Conservation (phyloP, 1,284 basidiomycete genomes). For the Papiliotrema nemorosa region DNA sequence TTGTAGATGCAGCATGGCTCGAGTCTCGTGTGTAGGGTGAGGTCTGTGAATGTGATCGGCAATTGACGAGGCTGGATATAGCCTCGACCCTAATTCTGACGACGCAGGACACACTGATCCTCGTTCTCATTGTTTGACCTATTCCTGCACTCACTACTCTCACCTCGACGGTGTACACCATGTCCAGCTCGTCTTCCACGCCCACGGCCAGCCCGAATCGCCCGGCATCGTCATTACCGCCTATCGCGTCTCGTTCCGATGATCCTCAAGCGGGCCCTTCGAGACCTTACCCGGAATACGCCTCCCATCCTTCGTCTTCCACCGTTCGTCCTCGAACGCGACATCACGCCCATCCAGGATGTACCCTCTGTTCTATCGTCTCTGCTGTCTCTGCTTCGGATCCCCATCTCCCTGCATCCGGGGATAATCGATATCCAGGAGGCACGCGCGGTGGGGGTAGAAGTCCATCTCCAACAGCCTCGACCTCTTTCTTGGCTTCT, state of each 20-base stretch:
- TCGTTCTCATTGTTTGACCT: neutral
- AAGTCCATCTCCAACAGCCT: neutral
- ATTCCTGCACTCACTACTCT: neutral
- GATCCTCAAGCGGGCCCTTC: neutral
- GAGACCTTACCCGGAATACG: neutral
- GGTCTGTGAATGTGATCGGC: too few relatives aligned
- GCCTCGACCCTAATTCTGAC: neutral
- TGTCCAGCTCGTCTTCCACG: neutral
- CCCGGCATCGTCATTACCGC: neutral
- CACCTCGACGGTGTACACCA: neutral
- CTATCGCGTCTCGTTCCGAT: neutral
- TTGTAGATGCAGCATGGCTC: too few relatives aligned
- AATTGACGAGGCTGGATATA: neutral
- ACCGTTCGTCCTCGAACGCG: neutral
- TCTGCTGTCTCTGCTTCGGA: neutral
- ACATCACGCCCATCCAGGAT: slow-evolving; percentile 9
- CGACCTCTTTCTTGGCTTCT: neutral
- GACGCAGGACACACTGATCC: too few relatives aligned
- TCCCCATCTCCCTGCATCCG: too few relatives aligned
- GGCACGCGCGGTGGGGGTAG: neutral
- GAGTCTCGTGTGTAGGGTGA: too few relatives aligned
- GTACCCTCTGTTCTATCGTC: slow-evolving; percentile 8
- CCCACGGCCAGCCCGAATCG: neutral
- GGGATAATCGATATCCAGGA: slow-evolving; percentile 11
- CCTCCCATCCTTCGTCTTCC: neutral